Evolutionary conservation across 1,284 basidiomycete species (phyloP).

Genomic region (Stygiomarasmius scandens): DNA sequence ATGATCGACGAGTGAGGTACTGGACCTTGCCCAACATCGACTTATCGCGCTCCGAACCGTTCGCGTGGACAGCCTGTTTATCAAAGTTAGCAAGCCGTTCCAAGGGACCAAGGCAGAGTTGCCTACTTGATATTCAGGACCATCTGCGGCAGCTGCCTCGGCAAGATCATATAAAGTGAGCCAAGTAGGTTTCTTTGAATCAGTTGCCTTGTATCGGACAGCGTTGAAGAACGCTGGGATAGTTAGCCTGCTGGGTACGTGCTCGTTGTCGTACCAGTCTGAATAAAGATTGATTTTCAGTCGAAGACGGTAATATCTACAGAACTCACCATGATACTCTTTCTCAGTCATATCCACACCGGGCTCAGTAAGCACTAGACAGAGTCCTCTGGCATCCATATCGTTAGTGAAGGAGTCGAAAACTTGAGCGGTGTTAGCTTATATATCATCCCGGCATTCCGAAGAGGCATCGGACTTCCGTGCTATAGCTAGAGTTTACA

Average conservation of each 20-base stretch:
- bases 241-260: conserved; percentile 12
- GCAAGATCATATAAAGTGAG: conserved; percentile 16
- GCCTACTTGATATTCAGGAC: conserved; percentile 14
- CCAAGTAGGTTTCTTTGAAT: conserved; percentile 13
- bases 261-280: conserved; percentile 19
- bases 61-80: conserved; percentile 8
- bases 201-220: conserved; percentile 14
- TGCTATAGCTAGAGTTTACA: conserved; percentile 20
- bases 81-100: no score
- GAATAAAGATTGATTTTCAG: not conserved
- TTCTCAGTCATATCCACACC: not conserved
- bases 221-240: conserved; percentile 16
- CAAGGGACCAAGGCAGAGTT: no score
- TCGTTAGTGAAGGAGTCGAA: no score
- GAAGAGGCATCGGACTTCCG: no score
- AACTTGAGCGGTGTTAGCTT: no score
- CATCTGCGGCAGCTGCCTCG: conserved; percentile 14
- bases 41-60: conserved; percentile 14
- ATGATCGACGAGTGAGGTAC: conserved; percentile 12
- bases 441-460: no score
- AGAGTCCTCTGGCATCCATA: conserved; percentile 11
- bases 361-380: conserved; percentile 8
- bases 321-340: conserved; percentile 13
- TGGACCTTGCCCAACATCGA: conserved; percentile 8
- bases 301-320: not conserved